Percentiles rank a stretch among this genome's conserved stretches.
Evolutionary conservation across 208 protist species (phyloP).

Genomic region (Naegleria fowleri): DNA sequence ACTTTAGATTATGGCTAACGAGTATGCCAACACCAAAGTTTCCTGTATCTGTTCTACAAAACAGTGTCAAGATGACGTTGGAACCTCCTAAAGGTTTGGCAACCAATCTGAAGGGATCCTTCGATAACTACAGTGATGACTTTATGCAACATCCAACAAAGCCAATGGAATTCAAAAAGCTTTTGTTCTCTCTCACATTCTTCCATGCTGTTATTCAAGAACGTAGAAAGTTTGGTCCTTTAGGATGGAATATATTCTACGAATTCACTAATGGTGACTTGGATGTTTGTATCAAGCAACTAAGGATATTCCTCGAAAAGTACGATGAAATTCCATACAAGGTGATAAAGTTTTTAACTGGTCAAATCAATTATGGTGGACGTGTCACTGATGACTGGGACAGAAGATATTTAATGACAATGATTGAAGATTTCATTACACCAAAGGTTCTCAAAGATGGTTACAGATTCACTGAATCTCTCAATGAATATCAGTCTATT

Average conservation of each 20-base stretch:
- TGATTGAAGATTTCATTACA: constrained; percentile 83
- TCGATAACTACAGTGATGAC: constrained; percentile 57
- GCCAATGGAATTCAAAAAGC: constrained; percentile 77
- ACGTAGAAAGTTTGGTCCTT: constrained; percentile 93
- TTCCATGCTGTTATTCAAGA: constrained; percentile 96
- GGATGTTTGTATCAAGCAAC: constrained; percentile 74
- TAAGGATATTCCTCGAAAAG: constrained; percentile 91
- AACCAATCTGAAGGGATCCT: constrained; percentile 77
- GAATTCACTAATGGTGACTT: constrained; percentile 95
- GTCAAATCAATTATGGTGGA: constrained; percentile 97
- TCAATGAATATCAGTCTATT: constrained; percentile 69
- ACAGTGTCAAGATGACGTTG: constrained; percentile 97
- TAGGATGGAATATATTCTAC: constrained; percentile 98
- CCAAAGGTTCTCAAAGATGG: constrained; percentile 76
- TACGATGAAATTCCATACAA: constrained; percentile 93
- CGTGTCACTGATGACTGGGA: constrained; percentile 97
- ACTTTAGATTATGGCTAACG: constrained; percentile 97
- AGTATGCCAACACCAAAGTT: constrained; percentile 93
- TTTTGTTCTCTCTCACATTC: constrained; percentile 93
- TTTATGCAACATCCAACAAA: constrained; percentile 77
- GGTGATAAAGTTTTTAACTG: constrained; percentile 88
- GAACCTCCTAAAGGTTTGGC: constrained; percentile 96
- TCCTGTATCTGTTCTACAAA: constrained; percentile 95
- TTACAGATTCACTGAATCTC: constrained; percentile 75
- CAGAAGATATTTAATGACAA: constrained; percentile 81